Conservation (phyloP, 208 protist genomes). For the Borovskyia barvae region DNA sequence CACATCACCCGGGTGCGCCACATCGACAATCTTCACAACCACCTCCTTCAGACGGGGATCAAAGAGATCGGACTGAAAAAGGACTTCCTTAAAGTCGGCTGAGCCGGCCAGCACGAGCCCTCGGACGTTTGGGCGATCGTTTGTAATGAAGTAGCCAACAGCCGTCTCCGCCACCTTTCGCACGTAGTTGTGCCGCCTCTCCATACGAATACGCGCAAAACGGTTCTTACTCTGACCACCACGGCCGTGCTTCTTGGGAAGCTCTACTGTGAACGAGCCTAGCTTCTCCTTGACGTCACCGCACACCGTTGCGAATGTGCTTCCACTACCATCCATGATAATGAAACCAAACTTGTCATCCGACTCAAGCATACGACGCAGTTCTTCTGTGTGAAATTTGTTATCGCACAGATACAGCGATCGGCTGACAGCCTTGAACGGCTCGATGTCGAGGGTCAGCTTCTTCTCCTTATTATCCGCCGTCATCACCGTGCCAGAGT, state of each 20-base stretch:
- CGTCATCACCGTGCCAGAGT: slow-evolving; percentile 99
- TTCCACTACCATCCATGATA: slow-evolving; percentile 99
- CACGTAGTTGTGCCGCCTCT: slow-evolving; percentile 99
- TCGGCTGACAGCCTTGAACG: slow-evolving; percentile 99
- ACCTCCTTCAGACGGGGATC: slow-evolving; percentile 97
- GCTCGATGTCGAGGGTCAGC: slow-evolving; percentile 99
- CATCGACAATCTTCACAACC: slow-evolving; percentile 98
- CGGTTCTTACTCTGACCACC: slow-evolving; percentile 99
- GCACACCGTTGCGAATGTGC: slow-evolving; percentile 96
- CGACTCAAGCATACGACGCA: slow-evolving; percentile 97
- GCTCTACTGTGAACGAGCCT: slow-evolving; percentile 98
- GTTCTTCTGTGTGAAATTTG: slow-evolving; percentile 98
- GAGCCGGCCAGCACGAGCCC: slow-evolving; percentile 99
- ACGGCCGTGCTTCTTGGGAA: slow-evolving; percentile 99
- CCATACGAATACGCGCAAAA: slow-evolving; percentile 99
- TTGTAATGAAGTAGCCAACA: slow-evolving; percentile 98
- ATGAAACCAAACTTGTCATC: slow-evolving; percentile 99
- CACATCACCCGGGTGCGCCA: slow-evolving; percentile 99
- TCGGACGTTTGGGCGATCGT: slow-evolving; percentile 97
- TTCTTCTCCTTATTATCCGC: slow-evolving; percentile 99
- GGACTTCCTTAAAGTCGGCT: slow-evolving; percentile 99
- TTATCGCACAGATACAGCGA: slow-evolving; percentile 99
- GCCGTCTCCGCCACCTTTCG: slow-evolving; percentile 98
- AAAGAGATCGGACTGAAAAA: slow-evolving; percentile 96
- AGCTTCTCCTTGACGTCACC: slow-evolving; percentile 98